Percentiles rank a stretch among this genome's conserved stretches.
Conservation (phyloP, 108 stramenopile genomes). For the Pseudonitzschia multiseries region DNA sequence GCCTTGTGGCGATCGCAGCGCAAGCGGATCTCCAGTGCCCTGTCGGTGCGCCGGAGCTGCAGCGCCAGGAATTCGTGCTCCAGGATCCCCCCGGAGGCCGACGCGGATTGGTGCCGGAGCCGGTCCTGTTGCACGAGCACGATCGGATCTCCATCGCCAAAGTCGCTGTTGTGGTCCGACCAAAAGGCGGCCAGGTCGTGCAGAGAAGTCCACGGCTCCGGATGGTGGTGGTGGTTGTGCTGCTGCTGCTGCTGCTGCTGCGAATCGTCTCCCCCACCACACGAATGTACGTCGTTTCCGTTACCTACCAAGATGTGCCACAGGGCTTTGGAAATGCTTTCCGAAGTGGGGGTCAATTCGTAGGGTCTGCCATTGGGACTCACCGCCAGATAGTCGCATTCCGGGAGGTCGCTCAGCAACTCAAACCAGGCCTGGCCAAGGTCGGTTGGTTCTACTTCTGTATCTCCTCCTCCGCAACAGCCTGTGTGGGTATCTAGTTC, state of each 20-base stretch:
- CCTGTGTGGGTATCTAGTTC: too few species aligned
- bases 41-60: not conserved
- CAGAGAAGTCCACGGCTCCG: constrained; percentile 18
- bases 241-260: not conserved
- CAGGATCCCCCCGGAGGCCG: constrained; percentile 9
- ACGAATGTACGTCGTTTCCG: not conserved
- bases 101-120: constrained; percentile 16
- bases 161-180: not conserved
- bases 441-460: not conserved
- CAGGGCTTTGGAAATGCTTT: constrained; percentile 25
- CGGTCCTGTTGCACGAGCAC: constrained; percentile 9
- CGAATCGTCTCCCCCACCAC: not conserved
- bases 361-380: constrained; percentile 32
- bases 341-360: constrained; percentile 37
- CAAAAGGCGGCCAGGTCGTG: constrained; percentile 22
- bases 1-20: constrained; percentile 26
- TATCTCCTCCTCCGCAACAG: not conserved
- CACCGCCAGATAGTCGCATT: constrained; percentile 36
- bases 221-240: not conserved
- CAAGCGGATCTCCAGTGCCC: constrained; percentile 31
- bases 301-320: constrained; percentile 20
- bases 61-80: constrained; percentile 35
- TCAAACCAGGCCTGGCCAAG: constrained; percentile 37
- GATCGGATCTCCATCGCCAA: not conserved
- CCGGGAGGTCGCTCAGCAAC: constrained; percentile 28